Base-by-base conservation (phyloP, 176 grass and related monocot genomes). In the Dendrocalamus sinicus region DNA sequence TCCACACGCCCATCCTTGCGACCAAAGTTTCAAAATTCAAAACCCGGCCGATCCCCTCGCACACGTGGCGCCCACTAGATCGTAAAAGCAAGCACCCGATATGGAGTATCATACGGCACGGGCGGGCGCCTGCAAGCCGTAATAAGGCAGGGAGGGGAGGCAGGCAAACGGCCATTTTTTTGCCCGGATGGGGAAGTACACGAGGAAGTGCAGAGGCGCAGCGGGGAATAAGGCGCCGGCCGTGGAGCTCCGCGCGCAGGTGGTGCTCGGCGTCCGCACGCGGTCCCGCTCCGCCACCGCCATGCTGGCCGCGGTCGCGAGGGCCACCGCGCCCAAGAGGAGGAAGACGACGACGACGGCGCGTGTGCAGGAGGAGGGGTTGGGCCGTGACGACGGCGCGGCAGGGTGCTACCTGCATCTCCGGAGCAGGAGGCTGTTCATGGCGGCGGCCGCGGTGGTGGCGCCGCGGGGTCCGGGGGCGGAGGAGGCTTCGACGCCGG, bases 401-500 rank as follows among this genome's bases (percentile, higher is more conserved):
- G 22, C 4, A 7, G 70, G 50, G 1, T 83, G 83, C 73, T 95
- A 93, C 75, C 89, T 93, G 22, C 86, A 88, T 9, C 89, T 95
- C 19, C 79, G 91, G 47, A 93, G 89, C 85, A 72, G 94, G 47
- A 93, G 47, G 44, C 69, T 91, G 71, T 85, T 88, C 64, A 81
- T 91, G 54, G 26, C 80, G 51, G 52, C 72, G 24, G 15, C 45
- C 22, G 57, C 54, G 12, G 87, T 0, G 69, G 44, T 7, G 43
- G 41, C 10, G 37, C 46, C 44, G 15, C 72, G 26, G 45, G 12
- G 52, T 12, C 32, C 24, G 10, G 35, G 1, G 40, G 41, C 2
- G 24, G 20, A 13, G 13, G 37, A 9, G 57, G 51, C 63, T 47
- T 24, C 14, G 55, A 32, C 30, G 22, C 26, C 20, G 15, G 39